Conservation (phyloP, 75 land plant species). For the Pinus tabuliformis region DNA sequence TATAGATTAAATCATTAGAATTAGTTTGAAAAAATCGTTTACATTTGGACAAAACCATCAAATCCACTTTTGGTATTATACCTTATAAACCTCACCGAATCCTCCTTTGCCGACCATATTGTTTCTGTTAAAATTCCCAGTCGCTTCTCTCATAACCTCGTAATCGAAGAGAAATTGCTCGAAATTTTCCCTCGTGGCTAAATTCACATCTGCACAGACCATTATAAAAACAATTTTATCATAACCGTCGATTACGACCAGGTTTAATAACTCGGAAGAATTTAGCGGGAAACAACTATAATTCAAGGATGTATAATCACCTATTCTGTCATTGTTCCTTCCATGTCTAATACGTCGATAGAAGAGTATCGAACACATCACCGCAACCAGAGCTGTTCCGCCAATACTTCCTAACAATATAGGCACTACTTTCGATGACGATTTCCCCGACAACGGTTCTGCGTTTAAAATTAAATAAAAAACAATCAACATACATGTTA, state of each 20-base stretch:
- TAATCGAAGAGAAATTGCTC: neutral
- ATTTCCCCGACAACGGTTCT: too few species aligned
- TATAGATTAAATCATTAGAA: neutral
- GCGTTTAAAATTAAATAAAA: too few species aligned
- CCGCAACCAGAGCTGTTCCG: neutral
- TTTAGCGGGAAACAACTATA: too few species aligned
- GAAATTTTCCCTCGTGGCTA: neutral
- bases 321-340: neutral
- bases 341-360: neutral
- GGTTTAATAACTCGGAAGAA: too few species aligned
- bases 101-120: conserved; percentile 11
- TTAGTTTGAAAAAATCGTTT: too few species aligned
- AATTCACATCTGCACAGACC: neutral
- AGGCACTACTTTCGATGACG: neutral
- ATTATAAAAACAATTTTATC: too few species aligned
- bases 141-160: neutral
- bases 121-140: neutral
- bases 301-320: too few species aligned
- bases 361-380: neutral
- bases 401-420: conserved; percentile 1
- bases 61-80: neutral
- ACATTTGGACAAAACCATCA: neutral
- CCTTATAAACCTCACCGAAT: conserved; percentile 18
- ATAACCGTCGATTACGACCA: too few species aligned
- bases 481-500: too few species aligned